Evolutionary conservation across 2,329 filamentous ascomycete species (phyloP).

Genomic region (Bipolaris oryzae): DNA sequence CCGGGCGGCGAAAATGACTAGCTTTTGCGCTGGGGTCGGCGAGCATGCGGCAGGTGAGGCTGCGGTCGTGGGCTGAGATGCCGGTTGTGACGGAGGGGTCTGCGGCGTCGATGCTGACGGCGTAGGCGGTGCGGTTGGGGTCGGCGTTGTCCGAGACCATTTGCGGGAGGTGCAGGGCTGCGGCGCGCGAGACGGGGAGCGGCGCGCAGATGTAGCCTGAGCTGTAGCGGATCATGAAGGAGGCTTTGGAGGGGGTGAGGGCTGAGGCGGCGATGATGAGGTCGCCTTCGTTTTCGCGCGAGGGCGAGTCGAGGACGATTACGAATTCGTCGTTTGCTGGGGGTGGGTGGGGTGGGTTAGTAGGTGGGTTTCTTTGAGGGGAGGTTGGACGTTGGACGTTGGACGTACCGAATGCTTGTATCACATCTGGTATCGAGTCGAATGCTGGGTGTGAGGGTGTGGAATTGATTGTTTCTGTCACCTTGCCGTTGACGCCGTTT

Average conservation of each 20-base stretch:
- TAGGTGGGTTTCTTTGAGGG: background rate
- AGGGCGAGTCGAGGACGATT: slow-evolving; percentile 89
- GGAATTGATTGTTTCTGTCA: slow-evolving; percentile 26
- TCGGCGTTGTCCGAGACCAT: slow-evolving; percentile 84
- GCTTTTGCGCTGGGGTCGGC: slow-evolving; percentile 65
- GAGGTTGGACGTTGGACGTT: background rate
- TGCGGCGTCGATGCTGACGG: slow-evolving; percentile 81
- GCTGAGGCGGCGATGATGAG: slow-evolving; percentile 90
- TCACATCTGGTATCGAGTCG: slow-evolving; percentile 55
- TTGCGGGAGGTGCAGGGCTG: slow-evolving; percentile 77
- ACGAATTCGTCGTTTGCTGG: slow-evolving; percentile 79
- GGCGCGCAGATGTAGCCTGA: slow-evolving; percentile 91
- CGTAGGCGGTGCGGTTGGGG: slow-evolving; percentile 90
- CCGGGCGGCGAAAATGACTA: slow-evolving; percentile 76
- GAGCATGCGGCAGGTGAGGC: slow-evolving; percentile 78
- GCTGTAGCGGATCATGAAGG: slow-evolving; percentile 91
- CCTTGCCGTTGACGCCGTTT: slow-evolving; percentile 27
- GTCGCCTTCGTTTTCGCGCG: slow-evolving; percentile 97
- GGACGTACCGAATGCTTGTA: slow-evolving; percentile 52
- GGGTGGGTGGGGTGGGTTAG: slow-evolving; percentile 6
- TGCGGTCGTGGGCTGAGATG: slow-evolving; percentile 87
- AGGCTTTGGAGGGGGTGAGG: slow-evolving; percentile 87
- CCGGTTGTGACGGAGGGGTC: slow-evolving; percentile 74
- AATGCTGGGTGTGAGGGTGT: slow-evolving; percentile 49
- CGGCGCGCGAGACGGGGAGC: slow-evolving; percentile 71